A percentile compares a stretch with the other conserved stretches of the same genome.
Evolutionary conservation across 2,329 filamentous ascomycete genomes (phyloP).

Genomic region (Aureobasidium sp.): DNA sequence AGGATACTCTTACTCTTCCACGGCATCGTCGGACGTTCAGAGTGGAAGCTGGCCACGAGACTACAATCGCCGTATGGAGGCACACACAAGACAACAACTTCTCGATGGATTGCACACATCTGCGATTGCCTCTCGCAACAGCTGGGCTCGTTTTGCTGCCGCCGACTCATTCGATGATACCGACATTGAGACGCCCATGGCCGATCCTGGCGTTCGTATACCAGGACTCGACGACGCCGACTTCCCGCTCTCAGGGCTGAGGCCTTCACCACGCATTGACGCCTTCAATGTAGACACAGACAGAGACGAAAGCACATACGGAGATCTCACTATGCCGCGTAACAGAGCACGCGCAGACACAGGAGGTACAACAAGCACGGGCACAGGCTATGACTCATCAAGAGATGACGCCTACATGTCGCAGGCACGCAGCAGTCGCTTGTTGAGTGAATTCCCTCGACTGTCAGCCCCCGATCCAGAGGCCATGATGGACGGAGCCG

Average conservation of each 20-base stretch:
- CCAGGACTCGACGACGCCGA: slow-evolving; percentile 9
- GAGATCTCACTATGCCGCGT: slow-evolving; percentile 6
- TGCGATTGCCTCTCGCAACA: slow-evolving; percentile 4
- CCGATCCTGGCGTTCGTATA: neutral
- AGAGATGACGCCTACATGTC: slow-evolving; percentile 18
- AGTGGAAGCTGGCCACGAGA: slow-evolving; percentile 18
- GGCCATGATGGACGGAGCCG: slow-evolving; percentile 25
- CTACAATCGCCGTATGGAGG: slow-evolving; percentile 19
- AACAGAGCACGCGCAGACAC: slow-evolving; percentile 9
- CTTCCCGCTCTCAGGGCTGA: slow-evolving; percentile 9
- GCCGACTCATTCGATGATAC: slow-evolving; percentile 13
- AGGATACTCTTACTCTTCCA: slow-evolving; percentile 18
- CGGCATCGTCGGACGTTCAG: slow-evolving; percentile 19
- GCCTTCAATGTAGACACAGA: slow-evolving; percentile 3
- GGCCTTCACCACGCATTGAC: slow-evolving; percentile 2
- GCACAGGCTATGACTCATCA: slow-evolving; percentile 10
- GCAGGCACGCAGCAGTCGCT: neutral
- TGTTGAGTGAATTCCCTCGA: slow-evolving; percentile 22
- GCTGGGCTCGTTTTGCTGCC: slow-evolving; percentile 14
- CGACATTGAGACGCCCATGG: neutral
- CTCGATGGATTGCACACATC: slow-evolving; percentile 8
- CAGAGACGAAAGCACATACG: slow-evolving; percentile 4
- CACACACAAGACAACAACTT: slow-evolving; percentile 18
- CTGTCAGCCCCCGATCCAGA: slow-evolving; percentile 26
- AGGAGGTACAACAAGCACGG: slow-evolving; percentile 11